A percentile compares a stretch with the other conserved stretches of the same genome.
These are phyloP conservation scores for Cladobotryum protrusum DNA, from an alignment of 2,329 filamentous ascomycete species.

Conservation along the genomic window DNA sequence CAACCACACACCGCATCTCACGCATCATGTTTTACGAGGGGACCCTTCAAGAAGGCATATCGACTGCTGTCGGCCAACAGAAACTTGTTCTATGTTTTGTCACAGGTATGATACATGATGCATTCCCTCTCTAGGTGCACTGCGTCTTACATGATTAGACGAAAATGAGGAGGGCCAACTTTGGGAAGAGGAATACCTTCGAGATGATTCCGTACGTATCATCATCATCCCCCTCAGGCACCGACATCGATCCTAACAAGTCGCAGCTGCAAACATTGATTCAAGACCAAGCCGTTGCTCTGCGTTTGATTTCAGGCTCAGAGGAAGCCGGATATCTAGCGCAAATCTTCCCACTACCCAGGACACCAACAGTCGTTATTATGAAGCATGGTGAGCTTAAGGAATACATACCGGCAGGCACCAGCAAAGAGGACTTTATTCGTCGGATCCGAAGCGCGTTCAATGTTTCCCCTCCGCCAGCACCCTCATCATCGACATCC, in stretches of 20 bases:
- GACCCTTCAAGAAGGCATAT: constrained; percentile 73
- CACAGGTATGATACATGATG: constrained; percentile 47
- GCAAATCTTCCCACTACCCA: constrained; percentile 74
- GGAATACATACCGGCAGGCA: constrained; percentile 65
- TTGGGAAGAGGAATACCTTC: constrained; percentile 68
- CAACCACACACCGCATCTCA: background rate
- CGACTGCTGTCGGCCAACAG: constrained; percentile 62
- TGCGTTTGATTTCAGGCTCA: constrained; percentile 66
- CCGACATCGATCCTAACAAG: constrained; percentile 8
- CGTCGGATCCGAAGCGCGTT: constrained; percentile 33
- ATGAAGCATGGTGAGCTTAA: constrained; percentile 74
- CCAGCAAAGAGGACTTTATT: constrained; percentile 60
- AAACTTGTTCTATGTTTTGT: constrained; percentile 85
- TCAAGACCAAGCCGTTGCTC: constrained; percentile 56
- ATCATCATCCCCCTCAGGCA: background rate
- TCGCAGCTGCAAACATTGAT: constrained; percentile 51
- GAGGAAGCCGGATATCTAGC: constrained; percentile 76
- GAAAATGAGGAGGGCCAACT: constrained; percentile 58
- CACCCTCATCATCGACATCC: constrained; percentile 11
- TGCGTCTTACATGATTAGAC: constrained; percentile 43
- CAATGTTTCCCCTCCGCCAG: constrained; percentile 16
- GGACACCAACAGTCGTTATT: constrained; percentile 71
- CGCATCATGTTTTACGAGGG: constrained; percentile 72
- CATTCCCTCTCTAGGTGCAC: background rate
- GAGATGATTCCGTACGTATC: constrained; percentile 46